A percentile compares a stretch with the other conserved stretches of the same genome.
phyloP scores from a whole-genome alignment of 2,329 filamentous ascomycete species.

The Hortaea werneckii region DNA sequence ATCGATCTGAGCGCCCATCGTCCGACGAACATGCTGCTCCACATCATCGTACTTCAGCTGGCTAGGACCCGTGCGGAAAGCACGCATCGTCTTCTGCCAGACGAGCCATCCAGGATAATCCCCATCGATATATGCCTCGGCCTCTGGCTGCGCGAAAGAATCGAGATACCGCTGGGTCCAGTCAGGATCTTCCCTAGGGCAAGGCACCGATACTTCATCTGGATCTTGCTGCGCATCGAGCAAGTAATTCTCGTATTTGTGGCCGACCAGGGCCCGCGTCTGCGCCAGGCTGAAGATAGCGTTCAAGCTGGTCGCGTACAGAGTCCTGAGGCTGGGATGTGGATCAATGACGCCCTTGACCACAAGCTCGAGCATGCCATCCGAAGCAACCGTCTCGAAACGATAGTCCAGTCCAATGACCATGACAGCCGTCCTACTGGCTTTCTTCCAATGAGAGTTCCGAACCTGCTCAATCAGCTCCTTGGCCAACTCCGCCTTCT shows the following conservation, averaged over 20 bases:
- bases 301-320: slow-evolving; percentile 72
- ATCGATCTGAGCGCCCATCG: slow-evolving; percentile 72
- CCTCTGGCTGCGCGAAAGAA: slow-evolving; percentile 64
- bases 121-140: slow-evolving; percentile 81
- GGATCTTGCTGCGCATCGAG: slow-evolving; percentile 67
- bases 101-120: slow-evolving; percentile 95
- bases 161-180: slow-evolving; percentile 74
- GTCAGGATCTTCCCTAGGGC: slow-evolving; percentile 61
- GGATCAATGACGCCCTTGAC: slow-evolving; percentile 76
- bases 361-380: slow-evolving; percentile 73
- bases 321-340: slow-evolving; percentile 72
- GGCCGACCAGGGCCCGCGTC: slow-evolving; percentile 72
- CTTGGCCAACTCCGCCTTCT: slow-evolving; percentile 69
- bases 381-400: slow-evolving; percentile 78
- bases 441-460: slow-evolving; percentile 91
- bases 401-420: slow-evolving; percentile 82
- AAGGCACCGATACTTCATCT: slow-evolving; percentile 64
- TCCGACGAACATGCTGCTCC: slow-evolving; percentile 61
- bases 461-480: slow-evolving; percentile 71
- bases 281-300: slow-evolving; percentile 73
- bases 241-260: slow-evolving; percentile 80
- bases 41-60: slow-evolving; percentile 70
- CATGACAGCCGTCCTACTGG: slow-evolving; percentile 78
- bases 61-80: slow-evolving; percentile 60
- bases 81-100: slow-evolving; percentile 81